A percentile compares a stretch with the other conserved stretches of the same genome.
These are phyloP conservation scores for Auriscalpium vulgare DNA, from an alignment of 768 basidiomycete species.

Conservation along the genomic window DNA sequence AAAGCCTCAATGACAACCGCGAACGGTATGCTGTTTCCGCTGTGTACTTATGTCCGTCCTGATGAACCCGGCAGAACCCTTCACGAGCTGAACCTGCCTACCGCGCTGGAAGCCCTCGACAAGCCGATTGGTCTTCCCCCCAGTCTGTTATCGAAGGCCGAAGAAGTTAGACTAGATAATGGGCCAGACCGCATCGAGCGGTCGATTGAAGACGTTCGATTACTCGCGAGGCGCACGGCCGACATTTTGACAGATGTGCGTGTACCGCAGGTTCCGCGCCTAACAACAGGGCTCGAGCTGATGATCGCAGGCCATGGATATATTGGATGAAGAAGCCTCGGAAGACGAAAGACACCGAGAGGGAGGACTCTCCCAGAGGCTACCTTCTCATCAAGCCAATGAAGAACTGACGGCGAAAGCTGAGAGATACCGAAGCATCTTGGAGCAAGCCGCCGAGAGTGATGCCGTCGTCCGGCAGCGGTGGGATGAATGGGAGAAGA, in stretches of 20 bases:
- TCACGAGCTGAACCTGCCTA: slow-evolving; percentile 70
- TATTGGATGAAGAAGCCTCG: slow-evolving; percentile 84
- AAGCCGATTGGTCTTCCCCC: slow-evolving; percentile 83
- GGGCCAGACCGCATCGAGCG: slow-evolving; percentile 66
- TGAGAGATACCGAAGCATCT: slow-evolving; percentile 59
- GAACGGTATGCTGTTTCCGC: slow-evolving; percentile 38
- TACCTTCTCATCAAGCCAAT: slow-evolving; percentile 77
- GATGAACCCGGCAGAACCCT: slow-evolving; percentile 38
- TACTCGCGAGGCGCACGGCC: slow-evolving; percentile 53
- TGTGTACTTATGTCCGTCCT: neutral
- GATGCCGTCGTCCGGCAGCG: slow-evolving; percentile 73
- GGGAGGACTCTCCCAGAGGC: slow-evolving; percentile 39
- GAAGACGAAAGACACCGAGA: slow-evolving; percentile 69
- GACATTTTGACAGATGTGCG: slow-evolving; percentile 68
- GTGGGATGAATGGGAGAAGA: slow-evolving; percentile 83
- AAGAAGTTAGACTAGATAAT: slow-evolving; percentile 73
- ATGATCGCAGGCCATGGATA: slow-evolving; percentile 66
- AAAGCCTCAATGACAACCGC: slow-evolving; percentile 51
- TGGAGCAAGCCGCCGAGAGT: slow-evolving; percentile 64
- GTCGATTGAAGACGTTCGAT: slow-evolving; percentile 64
- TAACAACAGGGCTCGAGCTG: neutral
- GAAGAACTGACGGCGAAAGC: slow-evolving; percentile 62
- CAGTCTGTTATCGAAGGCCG: slow-evolving; percentile 76
- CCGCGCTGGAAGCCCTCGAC: slow-evolving; percentile 81
- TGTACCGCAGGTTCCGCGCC: neutral